Evolutionary conservation across 495 filamentous ascomycete species (phyloP).

Genomic region (Talaromyces thailandensis): DNA sequence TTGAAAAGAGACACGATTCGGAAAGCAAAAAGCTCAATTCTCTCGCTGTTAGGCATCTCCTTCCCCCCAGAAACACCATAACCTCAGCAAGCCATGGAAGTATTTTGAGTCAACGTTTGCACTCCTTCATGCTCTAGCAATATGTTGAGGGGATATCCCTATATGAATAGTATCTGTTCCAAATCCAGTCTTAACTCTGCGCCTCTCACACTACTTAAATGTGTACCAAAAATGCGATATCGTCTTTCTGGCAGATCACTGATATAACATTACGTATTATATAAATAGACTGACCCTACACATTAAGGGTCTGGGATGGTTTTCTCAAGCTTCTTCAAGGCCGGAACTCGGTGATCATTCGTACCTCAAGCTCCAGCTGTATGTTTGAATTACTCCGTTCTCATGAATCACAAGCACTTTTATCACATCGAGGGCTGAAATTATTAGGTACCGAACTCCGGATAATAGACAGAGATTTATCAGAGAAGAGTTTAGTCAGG

Average conservation of each 20-base stretch:
- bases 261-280: neutral
- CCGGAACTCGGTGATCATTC: neutral
- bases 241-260: neutral
- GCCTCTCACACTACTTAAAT: neutral
- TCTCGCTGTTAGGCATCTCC: no score
- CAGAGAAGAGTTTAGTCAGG: neutral
- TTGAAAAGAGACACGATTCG: neutral
- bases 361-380: neutral
- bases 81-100: neutral
- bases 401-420: neutral
- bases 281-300: neutral
- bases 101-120: neutral
- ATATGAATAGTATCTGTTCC: neutral
- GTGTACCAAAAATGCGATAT: neutral
- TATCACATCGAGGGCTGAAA: neutral
- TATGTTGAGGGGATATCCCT: neutral
- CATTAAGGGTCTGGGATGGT: neutral
- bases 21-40: no score
- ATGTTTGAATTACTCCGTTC: neutral
- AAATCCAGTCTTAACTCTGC: neutral
- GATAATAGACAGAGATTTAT: neutral
- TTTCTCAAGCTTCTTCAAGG: neutral
- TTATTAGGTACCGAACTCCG: neutral
- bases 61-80: neutral
- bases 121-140: neutral